These are phyloP conservation scores for Penicillium cataractarum DNA, from an alignment of 495 filamentous ascomycete genomes.

Conservation along the genomic window DNA sequence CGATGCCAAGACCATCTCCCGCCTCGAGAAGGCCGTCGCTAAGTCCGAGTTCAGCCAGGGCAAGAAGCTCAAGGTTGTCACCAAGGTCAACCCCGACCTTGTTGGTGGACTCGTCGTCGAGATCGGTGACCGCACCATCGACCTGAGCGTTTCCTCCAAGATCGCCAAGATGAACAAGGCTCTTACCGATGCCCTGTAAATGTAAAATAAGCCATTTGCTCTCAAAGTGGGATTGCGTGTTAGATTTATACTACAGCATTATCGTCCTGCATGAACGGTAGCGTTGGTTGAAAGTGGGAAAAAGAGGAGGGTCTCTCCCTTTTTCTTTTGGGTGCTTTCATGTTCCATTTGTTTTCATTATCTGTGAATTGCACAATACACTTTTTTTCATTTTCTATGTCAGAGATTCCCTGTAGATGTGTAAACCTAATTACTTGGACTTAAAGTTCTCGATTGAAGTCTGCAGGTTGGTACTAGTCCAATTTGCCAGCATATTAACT, in stretches of 20 bases:
- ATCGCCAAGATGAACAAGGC: conserved; percentile 99
- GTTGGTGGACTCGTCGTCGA: conserved; percentile 93
- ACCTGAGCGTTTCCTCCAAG: conserved; percentile 92
- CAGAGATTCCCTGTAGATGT: neutral
- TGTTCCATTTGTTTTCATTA: conserved; percentile 37
- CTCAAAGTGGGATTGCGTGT: conserved; percentile 13
- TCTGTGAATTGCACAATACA: conserved; percentile 35
- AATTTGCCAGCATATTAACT: too few relatives aligned
- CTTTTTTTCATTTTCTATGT: conserved; percentile 3
- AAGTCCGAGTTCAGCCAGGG: conserved; percentile 90
- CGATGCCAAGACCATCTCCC: conserved; percentile 78
- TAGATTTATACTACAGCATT: conserved; percentile 25
- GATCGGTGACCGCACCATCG: conserved; percentile 96
- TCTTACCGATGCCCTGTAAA: conserved; percentile 93
- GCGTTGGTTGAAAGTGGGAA: conserved; percentile 30
- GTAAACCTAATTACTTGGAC: neutral
- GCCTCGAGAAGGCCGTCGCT: conserved; percentile 83
- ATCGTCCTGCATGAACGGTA: conserved; percentile 37
- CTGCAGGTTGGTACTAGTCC: too few relatives aligned
- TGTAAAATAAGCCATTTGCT: conserved; percentile 37
- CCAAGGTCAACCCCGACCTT: conserved; percentile 93
- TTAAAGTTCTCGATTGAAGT: neutral
- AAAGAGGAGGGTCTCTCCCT: neutral
- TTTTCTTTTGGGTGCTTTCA: conserved; percentile 14
- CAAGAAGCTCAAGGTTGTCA: conserved; percentile 96